These are phyloP conservation scores for Citrus trifoliata DNA, from an alignment of 345 rosid species.

Conservation along the genomic window DNA sequence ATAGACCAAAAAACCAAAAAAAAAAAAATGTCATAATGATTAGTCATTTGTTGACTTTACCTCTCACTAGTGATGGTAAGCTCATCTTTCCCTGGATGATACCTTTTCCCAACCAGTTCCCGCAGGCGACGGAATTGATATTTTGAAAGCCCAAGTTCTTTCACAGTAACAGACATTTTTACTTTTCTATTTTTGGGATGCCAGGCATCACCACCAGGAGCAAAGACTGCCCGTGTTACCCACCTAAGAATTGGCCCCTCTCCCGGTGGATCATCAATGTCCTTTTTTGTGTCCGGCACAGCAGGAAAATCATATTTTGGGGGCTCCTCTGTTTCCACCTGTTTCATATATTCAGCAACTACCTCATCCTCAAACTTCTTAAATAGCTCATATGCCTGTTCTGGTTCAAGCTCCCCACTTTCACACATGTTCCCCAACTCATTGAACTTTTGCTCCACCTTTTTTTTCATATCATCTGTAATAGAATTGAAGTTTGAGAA, in stretches of 20 bases:
- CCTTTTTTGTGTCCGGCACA: constrained; percentile 46
- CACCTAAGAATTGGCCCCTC: constrained; percentile 92
- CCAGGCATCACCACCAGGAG: constrained; percentile 99
- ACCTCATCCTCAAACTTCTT: constrained; percentile 88
- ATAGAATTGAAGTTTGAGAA: neutral
- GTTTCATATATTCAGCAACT: constrained; percentile 61
- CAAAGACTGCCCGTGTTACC: constrained; percentile 79
- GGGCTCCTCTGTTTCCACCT: constrained; percentile 64
- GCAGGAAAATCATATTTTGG: constrained; percentile 51
- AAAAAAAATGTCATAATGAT: neutral
- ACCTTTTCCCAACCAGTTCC: constrained; percentile 85
- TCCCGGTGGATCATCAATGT: constrained; percentile 78
- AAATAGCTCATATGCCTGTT: constrained; percentile 77
- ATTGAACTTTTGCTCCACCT: constrained; percentile 70
- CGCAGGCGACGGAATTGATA: constrained; percentile 68
- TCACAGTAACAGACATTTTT: constrained; percentile 87
- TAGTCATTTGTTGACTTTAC: constrained; percentile 32
- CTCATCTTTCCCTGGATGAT: constrained; percentile 92
- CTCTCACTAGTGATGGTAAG: constrained; percentile 95
- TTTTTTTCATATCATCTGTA: constrained; percentile 79
- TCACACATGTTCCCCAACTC: constrained; percentile 91
- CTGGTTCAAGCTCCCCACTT: constrained; percentile 65
- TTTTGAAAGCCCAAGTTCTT: constrained; percentile 91
- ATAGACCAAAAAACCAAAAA: neutral
- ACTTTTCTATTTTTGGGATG: constrained; percentile 97